Evolutionary conservation across 129 eudicot species (phyloP).

Genomic region (Arctium minus): DNA sequence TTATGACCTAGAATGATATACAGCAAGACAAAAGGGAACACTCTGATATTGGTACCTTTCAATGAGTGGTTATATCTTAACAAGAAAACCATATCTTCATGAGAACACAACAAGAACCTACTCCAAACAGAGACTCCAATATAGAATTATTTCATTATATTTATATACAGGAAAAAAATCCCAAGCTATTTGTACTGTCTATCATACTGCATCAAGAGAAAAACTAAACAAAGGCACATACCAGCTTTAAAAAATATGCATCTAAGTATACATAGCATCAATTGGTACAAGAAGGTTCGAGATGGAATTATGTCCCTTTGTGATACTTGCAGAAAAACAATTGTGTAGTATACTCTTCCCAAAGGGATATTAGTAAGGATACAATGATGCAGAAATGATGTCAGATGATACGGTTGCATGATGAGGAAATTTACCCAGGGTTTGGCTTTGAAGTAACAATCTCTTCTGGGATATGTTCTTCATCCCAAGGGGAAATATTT

Average conservation of each 20-base stretch:
- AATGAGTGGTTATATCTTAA: neutral
- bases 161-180: neutral
- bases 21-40: neutral
- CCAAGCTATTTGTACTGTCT: neutral
- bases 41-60: neutral
- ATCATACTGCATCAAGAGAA: neutral
- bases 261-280: neutral
- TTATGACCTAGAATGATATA: neutral
- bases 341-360: neutral
- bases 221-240: neutral
- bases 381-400: neutral
- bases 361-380: neutral
- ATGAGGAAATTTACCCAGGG: slow-evolving; percentile 63
- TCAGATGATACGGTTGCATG: neutral
- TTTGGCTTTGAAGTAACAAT: slow-evolving; percentile 61
- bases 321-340: neutral
- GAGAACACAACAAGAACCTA: neutral
- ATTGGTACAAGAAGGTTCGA: neutral
- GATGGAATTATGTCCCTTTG: neutral
- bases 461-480: slow-evolving; percentile 87
- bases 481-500: slow-evolving; percentile 69
- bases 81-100: neutral
- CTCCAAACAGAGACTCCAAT: neutral
- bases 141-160: neutral
- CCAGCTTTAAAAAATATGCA: neutral